Base-by-base conservation (phyloP, 768 basidiomycete species). In the Boletus pseudo-olivaceus region DNA sequence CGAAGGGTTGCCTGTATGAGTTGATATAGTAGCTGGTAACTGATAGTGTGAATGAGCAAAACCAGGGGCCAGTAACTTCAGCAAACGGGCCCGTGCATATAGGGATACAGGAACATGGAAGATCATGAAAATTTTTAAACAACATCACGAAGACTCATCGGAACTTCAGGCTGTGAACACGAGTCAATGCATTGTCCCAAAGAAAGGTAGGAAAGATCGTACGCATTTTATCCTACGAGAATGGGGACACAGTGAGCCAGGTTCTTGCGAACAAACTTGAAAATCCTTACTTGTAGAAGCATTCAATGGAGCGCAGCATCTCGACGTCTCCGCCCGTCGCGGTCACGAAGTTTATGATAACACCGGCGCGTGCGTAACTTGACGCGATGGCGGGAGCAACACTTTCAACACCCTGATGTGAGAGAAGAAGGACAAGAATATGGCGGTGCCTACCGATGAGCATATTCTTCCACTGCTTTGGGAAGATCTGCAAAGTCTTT, bases 321-420 rank as follows among this genome's bases (percentile, higher is more conserved):
- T 98, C 96, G 51, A 98, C 95, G 70, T 98, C 96, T 39, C 94
- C 95, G 30, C 95, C 94, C 14, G 93, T 94, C 51, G 95, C 96
- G 53, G 95, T 97, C 57, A 98, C 95, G 63, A 98, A 94, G 71
- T 96, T 98, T 67, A 99, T 82, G 56, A 97, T 82, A 49, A 98
- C 90, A 29, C 96, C 97, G 51, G 93, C 88, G 49, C 93, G 86
- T 38, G 86, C 81, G 67, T 92, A 88, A 70, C 77, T 74, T 45
- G 90, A 82, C n/a, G 91, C 87, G 62, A 92, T 86, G 49, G 93
- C 93, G 51, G 91, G 87, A 19, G 90, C 83, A 61, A 94, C 90
- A 49, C 91, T 93, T 62, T 4, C 44, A 8, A 47, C 53, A 29
- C 10, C 49, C 37, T 53, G 41, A 50, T 46, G 49, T 64, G 20